A percentile compares a stretch with the other conserved stretches of the same genome.
Evolutionary conservation across 164 flowering plant species (phyloP).

Genomic region (Liriodendron chinense): DNA sequence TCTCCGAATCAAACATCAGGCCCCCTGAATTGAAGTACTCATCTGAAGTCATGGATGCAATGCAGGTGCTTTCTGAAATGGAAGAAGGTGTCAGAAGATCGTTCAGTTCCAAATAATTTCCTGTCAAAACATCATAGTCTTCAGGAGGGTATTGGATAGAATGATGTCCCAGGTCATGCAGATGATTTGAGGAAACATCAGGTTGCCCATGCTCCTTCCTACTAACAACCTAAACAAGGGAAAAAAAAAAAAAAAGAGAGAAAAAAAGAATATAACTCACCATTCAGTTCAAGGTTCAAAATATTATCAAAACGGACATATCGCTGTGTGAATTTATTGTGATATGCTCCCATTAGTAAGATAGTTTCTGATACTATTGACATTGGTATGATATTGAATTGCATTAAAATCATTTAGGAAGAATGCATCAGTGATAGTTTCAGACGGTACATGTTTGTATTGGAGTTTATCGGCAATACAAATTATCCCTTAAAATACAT

Average conservation of each 20-base stretch:
- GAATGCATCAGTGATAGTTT: too few relatives aligned
- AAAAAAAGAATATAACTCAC: neutral
- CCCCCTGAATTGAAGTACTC: conserved; percentile 41
- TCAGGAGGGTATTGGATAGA: conserved; percentile 14
- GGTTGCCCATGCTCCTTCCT: conserved; percentile 3
- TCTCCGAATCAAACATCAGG: conserved; percentile 31
- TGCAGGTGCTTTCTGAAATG: conserved; percentile 48
- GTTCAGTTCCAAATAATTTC: conserved; percentile 39
- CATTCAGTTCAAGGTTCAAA: neutral
- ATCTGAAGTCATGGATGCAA: conserved; percentile 39
- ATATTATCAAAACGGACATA: neutral
- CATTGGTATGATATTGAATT: too few relatives aligned
- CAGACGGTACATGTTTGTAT: too few relatives aligned
- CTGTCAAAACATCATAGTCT: conserved; percentile 8
- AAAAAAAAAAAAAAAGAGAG: neutral
- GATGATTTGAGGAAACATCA: neutral
- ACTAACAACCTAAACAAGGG: conserved; percentile 7
- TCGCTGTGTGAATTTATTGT: too few relatives aligned
- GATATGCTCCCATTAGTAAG: too few relatives aligned
- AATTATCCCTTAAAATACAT: neutral
- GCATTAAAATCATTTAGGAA: too few relatives aligned
- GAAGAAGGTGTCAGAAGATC: conserved; percentile 45
- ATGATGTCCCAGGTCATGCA: conserved; percentile 5
- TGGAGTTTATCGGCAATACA: neutral
- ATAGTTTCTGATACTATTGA: too few relatives aligned